Conservation (phyloP, 352 stramenopile species). For the Nothophytophthora sp. region DNA sequence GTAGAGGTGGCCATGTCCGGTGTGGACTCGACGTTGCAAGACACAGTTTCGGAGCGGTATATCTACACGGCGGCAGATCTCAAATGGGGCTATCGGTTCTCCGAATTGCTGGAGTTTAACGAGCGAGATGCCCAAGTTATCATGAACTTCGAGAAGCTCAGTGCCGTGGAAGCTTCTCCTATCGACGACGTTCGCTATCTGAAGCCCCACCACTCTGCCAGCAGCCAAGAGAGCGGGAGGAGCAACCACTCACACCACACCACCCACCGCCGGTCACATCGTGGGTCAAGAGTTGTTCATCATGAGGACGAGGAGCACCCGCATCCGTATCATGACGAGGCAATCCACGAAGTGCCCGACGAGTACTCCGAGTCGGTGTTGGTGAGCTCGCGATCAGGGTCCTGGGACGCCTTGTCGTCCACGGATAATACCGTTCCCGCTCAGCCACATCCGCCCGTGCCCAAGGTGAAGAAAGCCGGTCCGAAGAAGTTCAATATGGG, state of each 20-base stretch:
- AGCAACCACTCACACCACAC: slow-evolving; percentile 13
- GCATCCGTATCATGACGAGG: slow-evolving; percentile 26
- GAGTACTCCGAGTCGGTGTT: slow-evolving; percentile 27
- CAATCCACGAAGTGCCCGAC: slow-evolving; percentile 25
- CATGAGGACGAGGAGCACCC: slow-evolving; percentile 17
- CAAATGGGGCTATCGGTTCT: slow-evolving; percentile 73
- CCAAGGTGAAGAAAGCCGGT: slow-evolving; percentile 12
- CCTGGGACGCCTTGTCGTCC: slow-evolving; percentile 19
- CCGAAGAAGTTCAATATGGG: slow-evolving; percentile 52
- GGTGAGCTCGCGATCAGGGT: slow-evolving; percentile 26
- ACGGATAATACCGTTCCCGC: slow-evolving; percentile 7
- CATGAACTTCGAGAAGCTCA: slow-evolving; percentile 84
- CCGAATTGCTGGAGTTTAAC: slow-evolving; percentile 73
- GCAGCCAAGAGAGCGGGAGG: slow-evolving; percentile 7
- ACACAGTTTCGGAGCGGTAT: slow-evolving; percentile 79
- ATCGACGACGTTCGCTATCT: slow-evolving; percentile 61
- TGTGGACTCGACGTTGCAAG: slow-evolving; percentile 83
- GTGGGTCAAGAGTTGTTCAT: slow-evolving; percentile 15
- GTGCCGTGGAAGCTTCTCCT: slow-evolving; percentile 44
- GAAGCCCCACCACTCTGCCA: slow-evolving; percentile 13
- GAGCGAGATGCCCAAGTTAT: slow-evolving; percentile 62
- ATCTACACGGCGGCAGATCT: slow-evolving; percentile 73
- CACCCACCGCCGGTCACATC: slow-evolving; percentile 16
- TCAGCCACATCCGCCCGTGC: slow-evolving; percentile 20
- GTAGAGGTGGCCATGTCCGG: slow-evolving; percentile 75